Base-by-base conservation (phyloP, 768 basidiomycete genomes). In the Amanita thiersii region DNA sequence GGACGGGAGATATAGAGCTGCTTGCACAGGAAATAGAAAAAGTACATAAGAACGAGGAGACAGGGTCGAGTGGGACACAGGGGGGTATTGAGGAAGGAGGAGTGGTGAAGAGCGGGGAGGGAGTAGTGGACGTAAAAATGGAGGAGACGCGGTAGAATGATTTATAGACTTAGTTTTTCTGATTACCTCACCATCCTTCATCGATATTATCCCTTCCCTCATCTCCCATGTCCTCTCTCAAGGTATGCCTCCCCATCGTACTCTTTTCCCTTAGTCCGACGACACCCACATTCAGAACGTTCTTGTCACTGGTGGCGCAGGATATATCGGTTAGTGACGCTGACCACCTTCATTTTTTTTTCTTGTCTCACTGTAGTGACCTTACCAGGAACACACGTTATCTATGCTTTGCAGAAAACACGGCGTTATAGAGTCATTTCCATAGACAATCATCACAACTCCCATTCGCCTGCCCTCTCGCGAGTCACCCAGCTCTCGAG, bases 381-480 rank as follows among this genome's bases (percentile, higher is more conserved):
- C 43, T 50, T 46, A 38, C 26, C 56, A 91, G 94, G 92, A 56
- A 94, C 93, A 19, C 96, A 99, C 64, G 83, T 97, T 57, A 81
- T 97, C 50, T 88, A 85, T 46, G 70, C 77, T 36, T 68, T 96
- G 29, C 81, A 96, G 50, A 75, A 87, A 56, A 89, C 91, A 9
- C 78, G 90, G 45, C 70, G 80, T 48, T 99, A 86, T 74, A 87
- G 86, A 58, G 90, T 97, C 52, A 79, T 97, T 49, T 85, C 92
- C 17, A 75, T 98, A 52, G 96, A 99, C 69, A 98, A 98, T 69
- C 70, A 85, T 67, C 81, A 91, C 63, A 99, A 99, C 59, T 92
- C 96, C 2, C 77, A 79, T 50, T 79, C 86, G 2, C 68, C 68
- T 15, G 77, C 90, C 2, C 72, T 96, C 36, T 62, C 69, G 39